These are phyloP conservation scores for Anisodus acutangulus DNA, from an alignment of 257 asterid genomes.

Conservation along the genomic window DNA sequence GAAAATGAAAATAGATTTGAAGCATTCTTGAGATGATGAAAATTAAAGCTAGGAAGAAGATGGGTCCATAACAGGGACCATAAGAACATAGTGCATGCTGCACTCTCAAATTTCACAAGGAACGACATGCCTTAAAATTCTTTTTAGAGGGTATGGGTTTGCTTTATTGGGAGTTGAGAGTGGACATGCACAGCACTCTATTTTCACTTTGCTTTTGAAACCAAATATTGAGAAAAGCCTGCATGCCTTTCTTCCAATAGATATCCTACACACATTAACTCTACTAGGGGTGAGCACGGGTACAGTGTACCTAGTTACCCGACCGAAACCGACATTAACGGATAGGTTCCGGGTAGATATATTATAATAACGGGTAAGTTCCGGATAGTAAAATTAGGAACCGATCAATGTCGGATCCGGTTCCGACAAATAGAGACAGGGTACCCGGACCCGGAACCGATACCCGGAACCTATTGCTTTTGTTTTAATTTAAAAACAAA, in stretches of 20 bases:
- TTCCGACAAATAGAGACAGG: no score
- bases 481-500: no score
- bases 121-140: neutral
- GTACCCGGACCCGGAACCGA: no score
- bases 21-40: neutral
- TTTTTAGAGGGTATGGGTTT: conserved; percentile 25
- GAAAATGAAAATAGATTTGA: neutral
- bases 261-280: neutral
- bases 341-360: no score
- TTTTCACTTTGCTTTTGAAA: neutral
- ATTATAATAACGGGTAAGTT: no score
- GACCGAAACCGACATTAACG: no score
- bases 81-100: conserved; percentile 11
- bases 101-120: neutral
- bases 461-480: no score
- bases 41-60: neutral
- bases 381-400: no score
- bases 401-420: no score
- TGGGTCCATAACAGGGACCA: neutral
- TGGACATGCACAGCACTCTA: neutral
- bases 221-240: neutral
- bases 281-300: neutral
- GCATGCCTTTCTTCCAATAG: neutral
- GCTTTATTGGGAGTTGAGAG: conserved; percentile 23
- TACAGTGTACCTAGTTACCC: no score